These are phyloP conservation scores for Fusarium dimerum DNA, from an alignment of 2,329 filamentous ascomycete genomes.

Conservation along the genomic window DNA sequence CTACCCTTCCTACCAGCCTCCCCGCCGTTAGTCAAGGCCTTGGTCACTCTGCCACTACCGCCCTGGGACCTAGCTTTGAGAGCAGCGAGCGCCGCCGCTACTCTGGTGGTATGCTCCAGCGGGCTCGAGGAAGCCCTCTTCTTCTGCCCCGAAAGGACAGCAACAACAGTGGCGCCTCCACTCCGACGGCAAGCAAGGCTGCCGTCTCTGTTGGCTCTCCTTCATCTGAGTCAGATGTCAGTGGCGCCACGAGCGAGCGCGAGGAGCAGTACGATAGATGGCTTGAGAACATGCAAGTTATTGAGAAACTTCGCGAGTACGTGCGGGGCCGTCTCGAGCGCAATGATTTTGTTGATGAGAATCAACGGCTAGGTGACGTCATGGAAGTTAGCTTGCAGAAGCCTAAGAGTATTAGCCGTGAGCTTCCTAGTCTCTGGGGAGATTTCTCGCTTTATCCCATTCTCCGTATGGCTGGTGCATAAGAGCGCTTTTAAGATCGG, in stretches of 20 bases:
- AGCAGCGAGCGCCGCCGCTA: constrained; percentile 64
- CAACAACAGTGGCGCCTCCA: constrained; percentile 42
- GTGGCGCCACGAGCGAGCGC: constrained; percentile 53
- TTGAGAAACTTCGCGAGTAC: constrained; percentile 62
- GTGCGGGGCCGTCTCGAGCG: constrained; percentile 57
- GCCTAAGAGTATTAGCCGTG: constrained; percentile 27
- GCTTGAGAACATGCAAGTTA: constrained; percentile 66
- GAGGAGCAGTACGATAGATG: constrained; percentile 65
- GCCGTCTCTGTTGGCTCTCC: constrained; percentile 54
- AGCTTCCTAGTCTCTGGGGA: constrained; percentile 13
- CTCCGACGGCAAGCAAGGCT: constrained; percentile 46
- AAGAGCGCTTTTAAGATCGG: constrained; percentile 6
- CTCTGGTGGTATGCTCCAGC: constrained; percentile 68
- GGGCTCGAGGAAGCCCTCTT: constrained; percentile 48
- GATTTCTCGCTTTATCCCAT: constrained; percentile 42
- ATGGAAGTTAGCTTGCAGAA: constrained; percentile 42
- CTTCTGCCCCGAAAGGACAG: constrained; percentile 39
- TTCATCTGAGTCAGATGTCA: constrained; percentile 54
- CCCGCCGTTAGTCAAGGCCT: constrained; percentile 71
- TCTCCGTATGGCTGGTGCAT: constrained; percentile 40
- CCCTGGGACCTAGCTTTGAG: constrained; percentile 68
- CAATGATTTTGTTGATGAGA: constrained; percentile 50
- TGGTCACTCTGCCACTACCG: constrained; percentile 68
- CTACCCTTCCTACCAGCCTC: constrained; percentile 57
- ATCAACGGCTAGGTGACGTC: constrained; percentile 23